phyloP scores from a whole-genome alignment of 805 yeast genomes.

The Saturnispora saitoi region DNA sequence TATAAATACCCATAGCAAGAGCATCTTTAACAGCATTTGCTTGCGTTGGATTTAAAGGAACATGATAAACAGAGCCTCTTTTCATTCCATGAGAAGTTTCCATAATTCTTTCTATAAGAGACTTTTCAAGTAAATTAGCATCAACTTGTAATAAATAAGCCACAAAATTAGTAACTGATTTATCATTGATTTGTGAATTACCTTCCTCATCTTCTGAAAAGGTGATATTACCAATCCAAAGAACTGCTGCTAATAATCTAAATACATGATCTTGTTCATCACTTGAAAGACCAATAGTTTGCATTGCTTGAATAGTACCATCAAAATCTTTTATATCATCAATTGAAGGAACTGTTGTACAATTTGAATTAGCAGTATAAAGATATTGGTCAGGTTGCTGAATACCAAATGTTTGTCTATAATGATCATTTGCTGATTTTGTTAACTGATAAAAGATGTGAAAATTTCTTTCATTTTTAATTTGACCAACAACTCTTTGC shows the following conservation, averaged over 20 bases:
- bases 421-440: conserved; percentile 77
- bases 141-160: conserved; percentile 85
- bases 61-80: conserved; percentile 90
- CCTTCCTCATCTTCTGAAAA: conserved; percentile 84
- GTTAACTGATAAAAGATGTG: conserved; percentile 96
- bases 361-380: conserved; percentile 80
- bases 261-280: conserved; percentile 87
- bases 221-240: conserved; percentile 92
- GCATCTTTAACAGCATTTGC: conserved; percentile 95
- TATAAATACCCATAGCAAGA: conserved; percentile 87
- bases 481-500: conserved; percentile 95
- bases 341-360: conserved; percentile 78
- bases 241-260: conserved; percentile 69
- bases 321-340: conserved; percentile 73
- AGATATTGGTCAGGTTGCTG: conserved; percentile 90
- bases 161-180: conserved; percentile 87
- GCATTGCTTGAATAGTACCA: conserved; percentile 68
- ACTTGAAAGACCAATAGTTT: conserved; percentile 71
- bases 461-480: conserved; percentile 86
- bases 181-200: conserved; percentile 72
- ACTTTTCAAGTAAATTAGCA: conserved; percentile 51
- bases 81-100: conserved; percentile 86
- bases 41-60: conserved; percentile 84
- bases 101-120: conserved; percentile 72
- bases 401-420: conserved; percentile 78